Percentiles rank a stretch among this genome's conserved stretches.
Conservation (phyloP, 306 rosid species). For the Pyrus bretschneideri region DNA sequence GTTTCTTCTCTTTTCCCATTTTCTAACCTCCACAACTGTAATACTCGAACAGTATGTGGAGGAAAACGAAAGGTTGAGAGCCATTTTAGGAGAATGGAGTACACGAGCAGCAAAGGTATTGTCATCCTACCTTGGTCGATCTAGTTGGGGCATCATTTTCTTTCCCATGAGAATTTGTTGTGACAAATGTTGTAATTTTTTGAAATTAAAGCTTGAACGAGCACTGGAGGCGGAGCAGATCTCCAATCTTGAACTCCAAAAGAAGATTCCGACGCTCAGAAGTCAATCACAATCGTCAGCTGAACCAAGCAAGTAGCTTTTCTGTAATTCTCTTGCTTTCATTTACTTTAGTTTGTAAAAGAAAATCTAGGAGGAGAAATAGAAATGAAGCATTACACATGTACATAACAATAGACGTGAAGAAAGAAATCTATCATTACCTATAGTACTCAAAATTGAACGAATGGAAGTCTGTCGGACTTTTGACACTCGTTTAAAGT, state of each 20-base stretch:
- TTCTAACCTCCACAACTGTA: not conserved
- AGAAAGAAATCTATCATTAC: not conserved
- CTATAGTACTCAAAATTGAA: too few relatives aligned
- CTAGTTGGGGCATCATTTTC: not conserved
- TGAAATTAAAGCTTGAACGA: constrained; percentile 44
- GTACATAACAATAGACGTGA: not conserved
- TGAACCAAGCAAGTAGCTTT: constrained; percentile 22
- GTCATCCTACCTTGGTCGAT: not conserved
- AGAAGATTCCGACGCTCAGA: constrained; percentile 32
- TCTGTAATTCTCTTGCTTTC: not conserved
- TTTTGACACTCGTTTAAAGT: too few relatives aligned
- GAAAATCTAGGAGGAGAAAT: not conserved
- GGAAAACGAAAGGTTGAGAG: constrained; percentile 92
- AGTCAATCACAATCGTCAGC: constrained; percentile 24
- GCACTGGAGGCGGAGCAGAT: constrained; percentile 45
- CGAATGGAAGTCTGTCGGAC: too few relatives aligned
- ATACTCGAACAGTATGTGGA: constrained; percentile 66
- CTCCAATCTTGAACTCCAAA: constrained; percentile 52
- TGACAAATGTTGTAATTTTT: not conserved
- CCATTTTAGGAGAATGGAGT: constrained; percentile 97
- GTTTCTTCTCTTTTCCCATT: not conserved
- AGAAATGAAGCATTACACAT: not conserved
- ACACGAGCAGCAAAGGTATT: constrained; percentile 93
- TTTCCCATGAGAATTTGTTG: not conserved
- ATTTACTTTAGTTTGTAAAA: not conserved